Base-by-base conservation (phyloP, 352 stramenopile genomes). In the Achlya hypogyna region DNA sequence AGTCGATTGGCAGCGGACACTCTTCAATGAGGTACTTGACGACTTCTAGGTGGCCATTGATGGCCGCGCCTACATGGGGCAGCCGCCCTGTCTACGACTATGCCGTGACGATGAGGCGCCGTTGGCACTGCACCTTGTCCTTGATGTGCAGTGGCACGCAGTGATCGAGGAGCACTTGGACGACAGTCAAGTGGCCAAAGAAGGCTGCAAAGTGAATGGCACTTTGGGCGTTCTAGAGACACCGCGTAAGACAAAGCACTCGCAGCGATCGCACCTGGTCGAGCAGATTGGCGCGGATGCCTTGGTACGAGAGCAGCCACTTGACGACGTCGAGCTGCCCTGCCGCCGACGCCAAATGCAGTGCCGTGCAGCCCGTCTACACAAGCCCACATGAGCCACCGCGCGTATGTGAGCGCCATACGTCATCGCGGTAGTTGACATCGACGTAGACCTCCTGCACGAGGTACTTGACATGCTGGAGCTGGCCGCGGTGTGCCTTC, bases 371-470 rank as follows among this genome's bases (percentile, higher is more conserved):
- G 10, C 58, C 58, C 25, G 49, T 56, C 49, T 56, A 56, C 2
- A 12, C 12, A 3, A 10, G 8, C 20, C 12, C 12, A 22, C 1
- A 16, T 20, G 12, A 20, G 25, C 49, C 12, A 45, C n/a, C 38
- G 38, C 4, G n/a, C 2, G 38, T 3, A 10, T 18, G 38, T 10
- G 2, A 18, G 12, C 12, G 6, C 12, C 38, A 18, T 45, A 84
- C 85, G 81, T 92, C 81, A 71, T 94, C 91, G 72, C 81, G 75
- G 78, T 89, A 94, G 67, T 92, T 94, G 69, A 94, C 74, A 69
- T 94, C 85, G 29, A 85, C 81, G 53, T 86, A 79, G 52, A 92
- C 72, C 38, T 86, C 77, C 32, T 92, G 73, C 25, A 94, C 67
- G 51, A 94, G 74, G 67, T 87, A 85, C 47, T 79, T 75, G 42